These are phyloP conservation scores for Deuterostichococcus epilithicus DNA, from an alignment of 139 green algal species.

Conservation along the genomic window DNA sequence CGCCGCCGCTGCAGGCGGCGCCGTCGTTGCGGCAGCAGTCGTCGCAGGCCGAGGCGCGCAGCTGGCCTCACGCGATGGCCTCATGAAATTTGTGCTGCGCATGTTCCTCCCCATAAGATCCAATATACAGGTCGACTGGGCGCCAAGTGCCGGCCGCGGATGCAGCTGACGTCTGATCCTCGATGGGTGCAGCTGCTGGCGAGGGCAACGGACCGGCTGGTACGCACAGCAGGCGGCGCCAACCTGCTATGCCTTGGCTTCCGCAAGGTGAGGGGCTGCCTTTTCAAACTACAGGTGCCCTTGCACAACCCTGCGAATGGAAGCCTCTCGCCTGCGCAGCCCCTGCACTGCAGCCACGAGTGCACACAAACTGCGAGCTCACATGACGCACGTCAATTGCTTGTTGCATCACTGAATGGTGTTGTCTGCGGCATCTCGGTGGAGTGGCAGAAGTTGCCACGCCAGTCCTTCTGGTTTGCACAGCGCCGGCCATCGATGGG, in stretches of 20 bases:
- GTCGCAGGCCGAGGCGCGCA: slow-evolving; percentile 30
- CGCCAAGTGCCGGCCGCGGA: neutral
- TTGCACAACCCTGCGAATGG: too few species aligned
- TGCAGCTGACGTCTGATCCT: neutral
- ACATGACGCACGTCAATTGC: neutral
- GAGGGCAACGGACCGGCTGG: slow-evolving; percentile 51
- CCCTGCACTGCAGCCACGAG: neutral
- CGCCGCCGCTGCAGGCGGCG: neutral
- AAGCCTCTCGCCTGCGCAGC: neutral
- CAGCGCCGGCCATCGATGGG: slow-evolving; percentile 2
- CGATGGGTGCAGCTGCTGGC: slow-evolving; percentile 40
- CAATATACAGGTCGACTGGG: neutral
- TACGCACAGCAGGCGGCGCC: slow-evolving; percentile 14
- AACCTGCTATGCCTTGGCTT: slow-evolving; percentile 60
- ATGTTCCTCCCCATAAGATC: neutral
- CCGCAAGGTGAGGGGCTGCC: slow-evolving; percentile 27
- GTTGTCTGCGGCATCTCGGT: neutral
- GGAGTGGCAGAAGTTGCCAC: neutral
- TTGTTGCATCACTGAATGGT: neutral
- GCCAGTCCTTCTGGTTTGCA: neutral
- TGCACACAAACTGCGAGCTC: too few species aligned
- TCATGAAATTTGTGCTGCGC: too few species aligned
- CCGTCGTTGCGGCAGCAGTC: slow-evolving; percentile 19
- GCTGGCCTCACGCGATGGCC: neutral
- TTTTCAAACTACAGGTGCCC: neutral